A percentile compares a stretch with the other conserved stretches of the same genome.
Evolutionary conservation across 1,284 basidiomycete genomes (phyloP).

Genomic region (Anthracocystis setariae): DNA sequence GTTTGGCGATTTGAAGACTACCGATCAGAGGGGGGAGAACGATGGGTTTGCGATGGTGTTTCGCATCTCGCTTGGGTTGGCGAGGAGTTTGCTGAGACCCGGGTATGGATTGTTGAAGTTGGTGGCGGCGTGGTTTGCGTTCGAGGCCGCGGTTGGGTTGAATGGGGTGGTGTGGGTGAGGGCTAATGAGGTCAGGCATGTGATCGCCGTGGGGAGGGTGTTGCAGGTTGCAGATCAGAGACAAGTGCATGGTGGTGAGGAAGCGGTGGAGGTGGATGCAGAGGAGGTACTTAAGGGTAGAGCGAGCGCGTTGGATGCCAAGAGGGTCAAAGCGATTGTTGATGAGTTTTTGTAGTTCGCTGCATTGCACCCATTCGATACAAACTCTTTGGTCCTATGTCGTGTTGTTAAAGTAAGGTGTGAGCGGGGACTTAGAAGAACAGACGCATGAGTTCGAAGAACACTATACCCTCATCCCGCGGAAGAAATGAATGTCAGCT

Average conservation of each 20-base stretch:
- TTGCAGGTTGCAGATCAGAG: constrained; percentile 45
- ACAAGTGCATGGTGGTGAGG: background rate
- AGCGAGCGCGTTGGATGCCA: constrained; percentile 21
- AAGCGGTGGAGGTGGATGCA: constrained; percentile 16
- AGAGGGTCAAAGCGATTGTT: constrained; percentile 17
- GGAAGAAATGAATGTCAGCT: background rate
- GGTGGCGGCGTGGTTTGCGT: constrained; percentile 58
- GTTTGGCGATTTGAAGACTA: constrained; percentile 60
- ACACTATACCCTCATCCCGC: constrained; percentile 25
- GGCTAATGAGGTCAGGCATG: constrained; percentile 42
- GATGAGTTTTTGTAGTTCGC: constrained; percentile 18
- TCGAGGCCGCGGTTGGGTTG: constrained; percentile 62
- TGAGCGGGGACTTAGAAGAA: constrained; percentile 29
- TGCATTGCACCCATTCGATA: too few species aligned
- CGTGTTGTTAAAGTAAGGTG: too few species aligned
- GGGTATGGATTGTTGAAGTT: constrained; percentile 46
- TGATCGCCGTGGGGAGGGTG: constrained; percentile 55
- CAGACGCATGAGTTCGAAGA: constrained; percentile 47
- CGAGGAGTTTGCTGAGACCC: constrained; percentile 41
- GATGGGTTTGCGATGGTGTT: constrained; percentile 44
- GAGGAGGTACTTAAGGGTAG: constrained; percentile 30
- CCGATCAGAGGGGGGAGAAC: constrained; percentile 37
- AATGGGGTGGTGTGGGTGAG: constrained; percentile 64
- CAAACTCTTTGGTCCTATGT: too few species aligned
- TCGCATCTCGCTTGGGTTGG: constrained; percentile 36